Evolutionary conservation across 805 yeast species (phyloP).

Genomic region (Nakazawaea siamensis): DNA sequence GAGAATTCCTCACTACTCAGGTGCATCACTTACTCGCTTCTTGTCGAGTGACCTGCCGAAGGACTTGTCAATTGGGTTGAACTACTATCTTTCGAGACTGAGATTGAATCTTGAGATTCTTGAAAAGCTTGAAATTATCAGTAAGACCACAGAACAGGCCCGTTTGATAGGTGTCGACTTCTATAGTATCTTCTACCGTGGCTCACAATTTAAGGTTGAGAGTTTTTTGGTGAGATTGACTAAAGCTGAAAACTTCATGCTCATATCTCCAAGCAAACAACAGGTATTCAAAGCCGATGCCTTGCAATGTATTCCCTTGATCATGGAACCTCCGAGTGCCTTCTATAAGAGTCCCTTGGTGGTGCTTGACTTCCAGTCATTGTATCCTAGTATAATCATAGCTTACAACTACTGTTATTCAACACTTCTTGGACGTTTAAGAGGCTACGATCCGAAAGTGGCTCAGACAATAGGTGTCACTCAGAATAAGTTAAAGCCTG

Average conservation of each 20-base stretch:
- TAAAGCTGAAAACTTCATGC: slow-evolving; percentile 63
- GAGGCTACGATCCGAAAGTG: slow-evolving; percentile 37
- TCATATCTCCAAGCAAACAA: slow-evolving; percentile 70
- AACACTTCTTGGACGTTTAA: slow-evolving; percentile 56
- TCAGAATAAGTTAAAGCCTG: slow-evolving; percentile 42
- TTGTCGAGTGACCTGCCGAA: slow-evolving; percentile 21
- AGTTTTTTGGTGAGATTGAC: slow-evolving; percentile 70
- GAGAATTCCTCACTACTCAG: slow-evolving; percentile 56
- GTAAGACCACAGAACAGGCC: slow-evolving; percentile 74
- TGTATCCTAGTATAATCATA: slow-evolving; percentile 87
- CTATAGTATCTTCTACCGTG: slow-evolving; percentile 77
- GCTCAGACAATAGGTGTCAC: slow-evolving; percentile 46
- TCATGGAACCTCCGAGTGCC: slow-evolving; percentile 85
- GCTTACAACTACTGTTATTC: slow-evolving; percentile 88
- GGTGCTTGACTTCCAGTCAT: slow-evolving; percentile 87
- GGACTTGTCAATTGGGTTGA: slow-evolving; percentile 27
- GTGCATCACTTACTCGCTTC: slow-evolving; percentile 38
- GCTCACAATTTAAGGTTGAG: slow-evolving; percentile 93
- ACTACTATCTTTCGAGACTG: slow-evolving; percentile 38
- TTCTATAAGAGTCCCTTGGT: slow-evolving; percentile 84
- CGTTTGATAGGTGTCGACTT: slow-evolving; percentile 86
- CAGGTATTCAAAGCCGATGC: slow-evolving; percentile 83
- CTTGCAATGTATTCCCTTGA: slow-evolving; percentile 78
- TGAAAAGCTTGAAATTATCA: slow-evolving; percentile 54
- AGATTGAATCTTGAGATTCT: slow-evolving; percentile 39